Conservation (phyloP, 768 basidiomycete species). For the Agaricus blazei region DNA sequence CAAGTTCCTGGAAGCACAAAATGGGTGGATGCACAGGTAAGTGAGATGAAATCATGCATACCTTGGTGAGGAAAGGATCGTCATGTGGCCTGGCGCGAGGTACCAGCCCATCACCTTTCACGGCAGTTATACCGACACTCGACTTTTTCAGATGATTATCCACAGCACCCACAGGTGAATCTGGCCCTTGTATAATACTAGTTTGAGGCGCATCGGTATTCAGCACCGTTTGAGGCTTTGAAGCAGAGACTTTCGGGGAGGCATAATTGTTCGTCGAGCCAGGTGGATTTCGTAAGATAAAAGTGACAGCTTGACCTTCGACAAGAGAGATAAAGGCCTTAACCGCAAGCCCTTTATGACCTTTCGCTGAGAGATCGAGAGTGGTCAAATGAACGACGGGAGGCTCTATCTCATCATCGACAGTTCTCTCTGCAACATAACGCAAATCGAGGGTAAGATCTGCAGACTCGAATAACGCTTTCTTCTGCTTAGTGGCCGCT, state of each 20-base stretch:
- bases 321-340: slow-evolving; percentile 53
- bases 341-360: slow-evolving; percentile 69
- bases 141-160: neutral
- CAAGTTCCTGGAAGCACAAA: slow-evolving; percentile 37
- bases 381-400: slow-evolving; percentile 56
- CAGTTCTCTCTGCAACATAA: slow-evolving; percentile 56
- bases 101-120: neutral
- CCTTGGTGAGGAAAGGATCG: slow-evolving; percentile 72
- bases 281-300: slow-evolving; percentile 73
- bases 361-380: slow-evolving; percentile 63
- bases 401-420: slow-evolving; percentile 24
- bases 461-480: slow-evolving; percentile 58
- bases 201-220: neutral
- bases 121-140: too few relatives aligned
- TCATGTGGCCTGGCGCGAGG: slow-evolving; percentile 6
- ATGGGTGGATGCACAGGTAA: neutral
- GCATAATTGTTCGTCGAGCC: slow-evolving; percentile 6
- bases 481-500: slow-evolving; percentile 33
- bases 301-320: slow-evolving; percentile 91
- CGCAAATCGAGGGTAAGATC: slow-evolving; percentile 68
- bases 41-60: slow-evolving; percentile 45
- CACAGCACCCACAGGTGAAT: neutral
- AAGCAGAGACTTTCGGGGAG: neutral
- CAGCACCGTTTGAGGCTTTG: neutral
- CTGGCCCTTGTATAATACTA: neutral